Percentiles rank a stretch among this genome's conserved stretches.
Conservation (phyloP, 768 basidiomycete genomes). For the Coprinopsis cinerea region DNA sequence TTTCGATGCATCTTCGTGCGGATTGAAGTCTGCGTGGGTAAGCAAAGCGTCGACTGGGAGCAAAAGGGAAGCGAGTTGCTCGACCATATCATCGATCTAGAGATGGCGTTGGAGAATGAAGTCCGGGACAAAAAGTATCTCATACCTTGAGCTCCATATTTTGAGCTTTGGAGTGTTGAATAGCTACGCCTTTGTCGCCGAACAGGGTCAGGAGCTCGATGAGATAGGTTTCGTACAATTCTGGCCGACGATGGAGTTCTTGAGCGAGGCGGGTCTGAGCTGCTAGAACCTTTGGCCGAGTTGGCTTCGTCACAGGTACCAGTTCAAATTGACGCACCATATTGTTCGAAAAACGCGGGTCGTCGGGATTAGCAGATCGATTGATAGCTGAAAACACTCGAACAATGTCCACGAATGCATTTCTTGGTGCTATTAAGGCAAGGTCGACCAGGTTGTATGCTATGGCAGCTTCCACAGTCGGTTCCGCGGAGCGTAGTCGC, state of each 20-base stretch:
- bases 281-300: constrained; percentile 66
- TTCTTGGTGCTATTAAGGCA: constrained; percentile 70
- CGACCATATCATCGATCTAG: constrained; percentile 78
- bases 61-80: constrained; percentile 81
- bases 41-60: constrained; percentile 89
- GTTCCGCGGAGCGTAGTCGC: constrained; percentile 77
- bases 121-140: neutral
- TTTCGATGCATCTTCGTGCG: constrained; percentile 46
- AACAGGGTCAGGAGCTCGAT: constrained; percentile 83
- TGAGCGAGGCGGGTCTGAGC: constrained; percentile 88
- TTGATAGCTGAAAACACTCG: constrained; percentile 81
- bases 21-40: constrained; percentile 60
- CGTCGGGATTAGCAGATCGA: constrained; percentile 81
- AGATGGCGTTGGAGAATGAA: neutral
- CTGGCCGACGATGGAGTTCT: constrained; percentile 66
- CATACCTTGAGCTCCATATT: constrained; percentile 63
- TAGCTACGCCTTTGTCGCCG: constrained; percentile 84
- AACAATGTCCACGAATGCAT: constrained; percentile 78
- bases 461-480: constrained; percentile 85
- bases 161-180: constrained; percentile 72
- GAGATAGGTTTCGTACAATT: constrained; percentile 75
- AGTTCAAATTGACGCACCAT: constrained; percentile 63
- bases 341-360: constrained; percentile 83
- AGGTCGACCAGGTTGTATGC: constrained; percentile 89
- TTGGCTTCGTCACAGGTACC: too few relatives aligned